Base-by-base conservation (phyloP, 257 asterid genomes). In the Ocimum tenuiflorum region DNA sequence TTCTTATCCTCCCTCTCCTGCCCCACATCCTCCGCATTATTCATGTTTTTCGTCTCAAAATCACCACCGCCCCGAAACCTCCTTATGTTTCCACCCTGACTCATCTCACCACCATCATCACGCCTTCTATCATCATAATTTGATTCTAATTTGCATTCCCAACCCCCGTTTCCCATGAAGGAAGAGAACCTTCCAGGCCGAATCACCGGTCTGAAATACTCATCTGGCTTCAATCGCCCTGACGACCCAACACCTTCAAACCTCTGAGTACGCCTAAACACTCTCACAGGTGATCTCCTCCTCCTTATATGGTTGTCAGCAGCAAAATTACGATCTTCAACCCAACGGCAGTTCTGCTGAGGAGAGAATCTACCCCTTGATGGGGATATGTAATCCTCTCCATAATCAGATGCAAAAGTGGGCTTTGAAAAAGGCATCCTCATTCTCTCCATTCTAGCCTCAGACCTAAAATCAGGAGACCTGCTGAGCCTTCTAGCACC, bases 381-480 rank as follows among this genome's bases (percentile, higher is more conserved):
- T n/a, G 83, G 86, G 41, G 91, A 76, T 58, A 73, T 41, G 65
- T 79, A 81, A 65, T 74, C 78, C 42, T 79, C 87, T 42, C 78
- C 82, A 79, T 75, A 73, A 7, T 83, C 87, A 51, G 81, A 71
- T n/a, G 70, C 75, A 63, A 81, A 82, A 65, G 42, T 52, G 64
- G 85, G 76, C 74, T 89, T 89, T 13, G 69, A 64, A 41, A 72
- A 78, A 3, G 85, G 86, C 48, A 60, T 42, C 75, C 87, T 82
- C 65, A 39, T 47, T 77, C 82, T 83, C 69, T 81, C 86, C 78
- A 70, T 70, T 68, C 88, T 79, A 15, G 68, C 61, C 49, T 87
- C 88, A 1, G 88, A 31, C 81, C 90, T 78, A 61, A 79, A 74
- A 68, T 89, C 91, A 0, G 95, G 96, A 38, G 96, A 86, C 72